Conservation (phyloP, 495 filamentous ascomycete genomes). For the Penicillium coprophilum region DNA sequence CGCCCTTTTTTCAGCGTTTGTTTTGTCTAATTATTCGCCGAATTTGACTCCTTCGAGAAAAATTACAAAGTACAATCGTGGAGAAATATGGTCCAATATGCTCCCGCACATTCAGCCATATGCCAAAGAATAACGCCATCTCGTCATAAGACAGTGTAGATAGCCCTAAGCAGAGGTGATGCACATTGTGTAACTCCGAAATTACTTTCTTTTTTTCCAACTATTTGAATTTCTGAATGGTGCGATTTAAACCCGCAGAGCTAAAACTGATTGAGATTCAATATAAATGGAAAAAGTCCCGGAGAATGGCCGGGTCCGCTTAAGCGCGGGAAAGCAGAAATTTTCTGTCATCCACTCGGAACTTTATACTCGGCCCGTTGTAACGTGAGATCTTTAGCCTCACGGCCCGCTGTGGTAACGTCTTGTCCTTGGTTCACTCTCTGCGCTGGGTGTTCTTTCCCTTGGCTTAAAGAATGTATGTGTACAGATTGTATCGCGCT, state of each 20-base stretch:
- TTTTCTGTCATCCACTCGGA: constrained; percentile 23
- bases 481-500: neutral
- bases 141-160: constrained; percentile 3
- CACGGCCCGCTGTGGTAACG: constrained; percentile 2
- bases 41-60: neutral
- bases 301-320: constrained; percentile 7
- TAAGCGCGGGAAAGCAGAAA: constrained; percentile 22
- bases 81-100: constrained; percentile 1
- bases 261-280: neutral
- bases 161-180: constrained; percentile 1
- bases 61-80: neutral
- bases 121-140: constrained; percentile 8
- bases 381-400: constrained; percentile 26
- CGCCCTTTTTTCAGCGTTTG: neutral
- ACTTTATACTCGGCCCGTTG: constrained; percentile 27
- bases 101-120: constrained; percentile 9
- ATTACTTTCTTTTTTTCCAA: no score
- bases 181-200: neutral
- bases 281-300: constrained; percentile 3
- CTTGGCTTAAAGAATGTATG: neutral
- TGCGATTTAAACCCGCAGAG: neutral
- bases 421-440: neutral
- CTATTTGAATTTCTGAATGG: neutral
- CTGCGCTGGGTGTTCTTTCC: neutral
- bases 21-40: neutral